Percentiles rank a stretch among this genome's conserved stretches.
Conservation (phyloP, 2,329 filamentous ascomycete species). For the Lasiodiplodia sp. region DNA sequence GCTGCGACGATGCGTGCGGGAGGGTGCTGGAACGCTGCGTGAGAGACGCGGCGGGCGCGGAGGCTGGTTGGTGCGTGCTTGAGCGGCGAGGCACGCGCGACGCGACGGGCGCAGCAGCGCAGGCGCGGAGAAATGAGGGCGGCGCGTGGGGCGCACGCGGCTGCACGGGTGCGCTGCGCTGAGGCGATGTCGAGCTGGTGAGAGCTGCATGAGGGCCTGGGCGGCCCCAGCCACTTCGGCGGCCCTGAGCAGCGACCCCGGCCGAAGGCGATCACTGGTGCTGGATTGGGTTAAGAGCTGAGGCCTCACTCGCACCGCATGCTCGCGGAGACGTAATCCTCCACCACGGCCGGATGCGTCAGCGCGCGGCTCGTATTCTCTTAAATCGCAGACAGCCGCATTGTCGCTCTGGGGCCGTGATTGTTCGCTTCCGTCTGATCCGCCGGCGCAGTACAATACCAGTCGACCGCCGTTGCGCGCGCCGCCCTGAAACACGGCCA, state of each 20-base stretch:
- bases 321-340: slow-evolving; percentile 29
- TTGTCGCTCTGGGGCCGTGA: not conserved
- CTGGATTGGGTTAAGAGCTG: slow-evolving; percentile 21
- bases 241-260: slow-evolving; percentile 24
- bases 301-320: slow-evolving; percentile 28
- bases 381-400: slow-evolving; percentile 22
- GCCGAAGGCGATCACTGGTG: slow-evolving; percentile 11
- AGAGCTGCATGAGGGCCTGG: not conserved
- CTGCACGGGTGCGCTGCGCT: slow-evolving; percentile 8
- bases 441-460: slow-evolving; percentile 4
- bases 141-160: slow-evolving; percentile 11
- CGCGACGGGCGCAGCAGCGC: not conserved
- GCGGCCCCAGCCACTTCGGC: slow-evolving; percentile 8
- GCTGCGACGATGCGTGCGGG: slow-evolving; percentile 2
- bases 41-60: not conserved
- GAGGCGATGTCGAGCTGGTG: not conserved
- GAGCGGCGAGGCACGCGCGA: slow-evolving; percentile 2
- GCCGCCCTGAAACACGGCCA: slow-evolving; percentile 27
- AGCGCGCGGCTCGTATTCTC: slow-evolving; percentile 23
- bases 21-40: slow-evolving; percentile 1
- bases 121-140: not conserved
- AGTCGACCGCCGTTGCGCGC: slow-evolving; percentile 16
- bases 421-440: slow-evolving; percentile 21
- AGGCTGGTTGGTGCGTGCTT: slow-evolving; percentile 6
- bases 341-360: slow-evolving; percentile 29